Percentiles rank a stretch among this genome's conserved stretches.
phyloP scores from a whole-genome alignment of 345 rosid genomes.

The Brassica napus region DNA sequence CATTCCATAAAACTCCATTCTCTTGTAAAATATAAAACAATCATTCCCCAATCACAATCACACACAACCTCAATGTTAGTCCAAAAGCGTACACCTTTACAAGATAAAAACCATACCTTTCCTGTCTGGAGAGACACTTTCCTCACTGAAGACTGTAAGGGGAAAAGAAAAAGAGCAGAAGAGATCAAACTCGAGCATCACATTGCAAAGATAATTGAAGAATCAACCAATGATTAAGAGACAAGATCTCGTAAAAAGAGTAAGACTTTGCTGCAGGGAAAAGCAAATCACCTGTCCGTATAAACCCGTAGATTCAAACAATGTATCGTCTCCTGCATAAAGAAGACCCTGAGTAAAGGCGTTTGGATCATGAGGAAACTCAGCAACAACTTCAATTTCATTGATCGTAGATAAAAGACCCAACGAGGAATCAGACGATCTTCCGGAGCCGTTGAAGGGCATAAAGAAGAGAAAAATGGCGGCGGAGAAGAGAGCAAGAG shows the following conservation, averaged over 20 bases:
- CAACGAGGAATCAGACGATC: background rate
- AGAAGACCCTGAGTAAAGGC: slow-evolving; percentile 68
- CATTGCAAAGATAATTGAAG: background rate
- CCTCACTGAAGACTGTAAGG: slow-evolving; percentile 80
- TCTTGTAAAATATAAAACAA: background rate
- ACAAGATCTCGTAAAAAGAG: too few species aligned
- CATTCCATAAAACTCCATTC: too few species aligned
- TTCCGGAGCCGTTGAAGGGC: slow-evolving; percentile 40
- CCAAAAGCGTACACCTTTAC: background rate
- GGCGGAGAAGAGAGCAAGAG: slow-evolving; percentile 40
- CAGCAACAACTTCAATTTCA: slow-evolving; percentile 56
- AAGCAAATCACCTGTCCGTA: too few species aligned
- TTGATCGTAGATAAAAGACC: slow-evolving; percentile 29
- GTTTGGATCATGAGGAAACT: slow-evolving; percentile 63
- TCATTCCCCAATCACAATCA: background rate
- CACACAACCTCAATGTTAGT: background rate
- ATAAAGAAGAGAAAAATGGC: slow-evolving; percentile 41
- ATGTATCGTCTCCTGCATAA: too few species aligned
- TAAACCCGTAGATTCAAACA: too few species aligned
- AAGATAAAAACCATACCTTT: slow-evolving; percentile 50
- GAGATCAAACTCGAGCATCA: background rate
- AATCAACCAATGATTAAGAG: too few species aligned
- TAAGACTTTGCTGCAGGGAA: too few species aligned
- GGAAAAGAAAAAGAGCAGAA: background rate
- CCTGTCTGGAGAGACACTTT: slow-evolving; percentile 72